Conservation (phyloP, 2,329 filamentous ascomycete genomes). For the Claviceps humidiphila region DNA sequence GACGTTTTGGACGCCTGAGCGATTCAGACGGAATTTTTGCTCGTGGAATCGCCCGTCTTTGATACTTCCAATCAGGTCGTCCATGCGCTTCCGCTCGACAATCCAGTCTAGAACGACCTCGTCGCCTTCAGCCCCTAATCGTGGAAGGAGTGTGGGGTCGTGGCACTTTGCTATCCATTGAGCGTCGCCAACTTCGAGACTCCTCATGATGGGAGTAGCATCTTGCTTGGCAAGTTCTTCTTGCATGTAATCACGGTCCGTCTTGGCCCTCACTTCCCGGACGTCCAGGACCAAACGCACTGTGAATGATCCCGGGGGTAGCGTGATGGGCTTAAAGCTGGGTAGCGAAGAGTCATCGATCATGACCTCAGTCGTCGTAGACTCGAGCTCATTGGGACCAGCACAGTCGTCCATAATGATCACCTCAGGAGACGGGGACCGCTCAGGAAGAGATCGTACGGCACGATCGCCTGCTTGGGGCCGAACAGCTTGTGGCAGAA, state of each 20-base stretch:
- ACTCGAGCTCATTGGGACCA: not conserved
- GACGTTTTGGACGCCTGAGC: conserved; percentile 61
- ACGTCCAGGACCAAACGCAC: conserved; percentile 62
- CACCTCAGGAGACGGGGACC: conserved; percentile 10
- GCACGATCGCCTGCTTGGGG: not conserved
- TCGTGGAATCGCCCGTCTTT: conserved; percentile 74
- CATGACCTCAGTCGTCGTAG: conserved; percentile 6
- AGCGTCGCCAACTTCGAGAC: conserved; percentile 60
- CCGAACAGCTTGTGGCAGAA: not conserved
- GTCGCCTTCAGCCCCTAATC: conserved; percentile 46
- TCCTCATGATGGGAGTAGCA: conserved; percentile 51
- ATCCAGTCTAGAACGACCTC: conserved; percentile 71
- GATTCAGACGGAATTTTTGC: conserved; percentile 67
- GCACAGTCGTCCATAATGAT: not conserved
- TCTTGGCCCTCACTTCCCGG: conserved; percentile 60
- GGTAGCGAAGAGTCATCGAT: conserved; percentile 23
- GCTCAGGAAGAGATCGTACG: not conserved
- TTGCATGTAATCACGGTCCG: conserved; percentile 65
- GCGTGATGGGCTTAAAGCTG: conserved; percentile 42
- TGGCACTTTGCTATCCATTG: conserved; percentile 68
- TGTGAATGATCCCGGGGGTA: conserved; percentile 54
- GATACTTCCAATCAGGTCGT: conserved; percentile 68
- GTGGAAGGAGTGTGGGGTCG: conserved; percentile 40
- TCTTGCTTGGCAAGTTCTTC: conserved; percentile 56
- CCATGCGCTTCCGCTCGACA: conserved; percentile 66